Percentiles rank a stretch among this genome's conserved stretches.
phyloP scores from a whole-genome alignment of 306 rosid genomes.

The Gastrolobium bilobum region DNA sequence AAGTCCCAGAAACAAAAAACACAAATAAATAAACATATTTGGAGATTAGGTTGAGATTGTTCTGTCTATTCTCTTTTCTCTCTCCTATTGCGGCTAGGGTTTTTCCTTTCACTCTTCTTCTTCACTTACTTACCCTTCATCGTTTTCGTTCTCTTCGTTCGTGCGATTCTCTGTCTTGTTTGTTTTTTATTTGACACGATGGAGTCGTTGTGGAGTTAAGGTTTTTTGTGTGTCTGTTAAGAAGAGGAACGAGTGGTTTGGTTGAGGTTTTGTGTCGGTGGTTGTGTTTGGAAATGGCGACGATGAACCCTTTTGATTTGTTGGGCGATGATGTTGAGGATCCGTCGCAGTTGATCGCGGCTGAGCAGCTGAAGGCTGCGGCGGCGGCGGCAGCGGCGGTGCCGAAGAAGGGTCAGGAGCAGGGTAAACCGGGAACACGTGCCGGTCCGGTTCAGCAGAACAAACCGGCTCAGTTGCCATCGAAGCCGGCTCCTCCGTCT shows the following conservation, averaged over 20 bases:
- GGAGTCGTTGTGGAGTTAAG: conserved; percentile 57
- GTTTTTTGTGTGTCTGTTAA: background rate
- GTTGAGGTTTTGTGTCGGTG: background rate
- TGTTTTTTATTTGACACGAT: too few species aligned
- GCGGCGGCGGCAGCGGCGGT: conserved; percentile 39
- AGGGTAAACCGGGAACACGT: conserved; percentile 51
- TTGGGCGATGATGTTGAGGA: conserved; percentile 94
- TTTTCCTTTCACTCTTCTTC: too few species aligned
- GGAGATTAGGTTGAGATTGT: too few species aligned
- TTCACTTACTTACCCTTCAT: too few species aligned
- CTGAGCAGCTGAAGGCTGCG: conserved; percentile 62
- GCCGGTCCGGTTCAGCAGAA: conserved; percentile 40
- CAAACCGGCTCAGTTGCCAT: conserved; percentile 77
- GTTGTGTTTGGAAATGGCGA: conserved; percentile 64
- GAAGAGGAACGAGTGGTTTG: background rate
- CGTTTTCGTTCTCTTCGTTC: too few species aligned
- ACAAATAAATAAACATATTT: too few species aligned
- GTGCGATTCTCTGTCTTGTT: too few species aligned
- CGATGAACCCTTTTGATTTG: conserved; percentile 88
- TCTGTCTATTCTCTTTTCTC: too few species aligned
- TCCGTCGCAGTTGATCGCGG: conserved; percentile 74
- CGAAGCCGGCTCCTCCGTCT: conserved; percentile 88
- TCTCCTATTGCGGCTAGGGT: too few species aligned
- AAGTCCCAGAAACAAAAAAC: too few species aligned
- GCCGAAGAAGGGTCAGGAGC: conserved; percentile 59